Evolutionary conservation across 179 eudicot genomes (phyloP), one percentile per base, ranked within the genome.

Genomic region (Kewa caespitosa): DNA sequence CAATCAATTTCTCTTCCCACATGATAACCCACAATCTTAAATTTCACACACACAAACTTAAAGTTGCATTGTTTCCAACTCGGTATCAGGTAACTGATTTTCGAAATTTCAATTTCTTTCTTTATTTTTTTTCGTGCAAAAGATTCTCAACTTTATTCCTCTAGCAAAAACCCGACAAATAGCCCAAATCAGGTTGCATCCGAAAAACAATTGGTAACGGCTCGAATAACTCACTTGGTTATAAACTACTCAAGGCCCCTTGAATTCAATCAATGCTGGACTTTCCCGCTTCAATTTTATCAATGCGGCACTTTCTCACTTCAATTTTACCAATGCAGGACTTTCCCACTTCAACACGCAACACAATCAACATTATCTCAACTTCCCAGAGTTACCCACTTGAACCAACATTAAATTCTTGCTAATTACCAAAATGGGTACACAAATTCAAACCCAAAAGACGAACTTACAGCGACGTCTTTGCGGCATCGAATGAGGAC

Each of bases 401-500:
- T 20, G 33, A 66, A 54, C 27, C 37, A 20, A 54, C 30, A 12
- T 17, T 2, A 20, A 2, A 6, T 31, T 69, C 27, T 46, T 22
- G 18, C 39, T 3, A 3, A 10, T 10, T 27, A 31, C 18, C 73
- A 48, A 69, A n/a, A 46, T 17, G 25, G 39, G 9, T 48, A 48
- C 17, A 69, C 62, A 18, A 13, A 22, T 34, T 50, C 6, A 30
- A 25, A 63, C 11, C 28, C 15, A 57, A 42, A 28, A n/a, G n/a
- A n/a, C 3, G 34, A 68, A 38, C 84, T 83, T 90, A 93, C 98
- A 62, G 92, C 90, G 55, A 85, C 81, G 71, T 89, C 85, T 83
- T 84, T 87, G 1, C 79, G 90, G 76, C 96, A 92, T 59, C 68
- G 87, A 33, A 94, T 90, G 76, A 86, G 87, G 54, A 87, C 97